Evolutionary conservation across 352 stramenopile species (phyloP).

Genomic region (Phytophthora macrochlamydospora): DNA sequence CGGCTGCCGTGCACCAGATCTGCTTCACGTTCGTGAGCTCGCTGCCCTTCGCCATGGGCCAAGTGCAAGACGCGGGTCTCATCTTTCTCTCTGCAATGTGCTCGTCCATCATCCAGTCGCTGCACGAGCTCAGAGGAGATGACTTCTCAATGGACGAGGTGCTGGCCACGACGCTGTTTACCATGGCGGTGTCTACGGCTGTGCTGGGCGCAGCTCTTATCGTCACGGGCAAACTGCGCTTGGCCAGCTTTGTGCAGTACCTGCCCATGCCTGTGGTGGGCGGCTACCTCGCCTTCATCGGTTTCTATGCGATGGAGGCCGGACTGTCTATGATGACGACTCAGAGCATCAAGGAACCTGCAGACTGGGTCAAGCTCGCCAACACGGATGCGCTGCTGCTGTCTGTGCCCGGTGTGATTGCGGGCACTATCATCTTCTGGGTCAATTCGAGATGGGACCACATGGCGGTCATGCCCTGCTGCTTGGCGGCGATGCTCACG

Average conservation of each 20-base stretch:
- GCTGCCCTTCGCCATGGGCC: slow-evolving; percentile 97
- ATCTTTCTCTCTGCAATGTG: slow-evolving; percentile 99
- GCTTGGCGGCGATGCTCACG: slow-evolving; percentile 90
- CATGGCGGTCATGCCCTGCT: slow-evolving; percentile 82
- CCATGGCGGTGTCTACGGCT: slow-evolving; percentile 92
- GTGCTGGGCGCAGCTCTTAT: slow-evolving; percentile 94
- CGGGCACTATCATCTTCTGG: slow-evolving; percentile 85
- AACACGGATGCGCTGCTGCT: slow-evolving; percentile 81
- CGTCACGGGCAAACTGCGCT: slow-evolving; percentile 93
- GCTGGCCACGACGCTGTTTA: slow-evolving; percentile 95
- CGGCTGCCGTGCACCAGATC: slow-evolving; percentile 79
- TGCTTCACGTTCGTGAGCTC: slow-evolving; percentile 90
- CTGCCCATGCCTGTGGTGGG: slow-evolving; percentile 97
- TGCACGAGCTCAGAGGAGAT: slow-evolving; percentile 69
- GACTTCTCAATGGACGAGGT: slow-evolving; percentile 77
- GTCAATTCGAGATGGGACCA: slow-evolving; percentile 83
- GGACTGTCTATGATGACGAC: slow-evolving; percentile 90
- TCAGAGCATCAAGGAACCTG: slow-evolving; percentile 88
- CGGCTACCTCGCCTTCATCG: slow-evolving; percentile 98
- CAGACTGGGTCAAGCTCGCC: slow-evolving; percentile 86
- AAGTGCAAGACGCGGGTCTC: slow-evolving; percentile 98
- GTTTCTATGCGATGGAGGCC: slow-evolving; percentile 89
- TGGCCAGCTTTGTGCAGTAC: slow-evolving; percentile 97
- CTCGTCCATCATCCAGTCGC: slow-evolving; percentile 81
- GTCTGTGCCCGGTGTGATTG: slow-evolving; percentile 84